Conservation (phyloP, 305 asterid species). For the Solanum hybrid region DNA sequence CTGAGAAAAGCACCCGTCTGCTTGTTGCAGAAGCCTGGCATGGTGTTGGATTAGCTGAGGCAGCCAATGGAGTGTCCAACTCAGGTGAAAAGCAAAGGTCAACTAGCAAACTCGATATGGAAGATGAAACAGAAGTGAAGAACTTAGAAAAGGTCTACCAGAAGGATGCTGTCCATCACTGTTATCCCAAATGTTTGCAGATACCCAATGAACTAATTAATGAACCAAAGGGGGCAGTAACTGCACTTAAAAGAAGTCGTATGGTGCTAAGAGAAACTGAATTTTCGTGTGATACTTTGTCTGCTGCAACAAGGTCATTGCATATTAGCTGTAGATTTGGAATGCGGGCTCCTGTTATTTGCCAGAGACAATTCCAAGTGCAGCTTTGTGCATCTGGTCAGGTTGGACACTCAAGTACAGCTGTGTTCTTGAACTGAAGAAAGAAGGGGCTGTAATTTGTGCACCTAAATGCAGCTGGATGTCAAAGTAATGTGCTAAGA, state of each 20-base stretch:
- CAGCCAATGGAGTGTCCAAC: slow-evolving; percentile 29
- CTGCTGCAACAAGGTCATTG: slow-evolving; percentile 26
- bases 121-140: slow-evolving; percentile 18
- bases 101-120: neutral
- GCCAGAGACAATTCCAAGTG: slow-evolving; percentile 38
- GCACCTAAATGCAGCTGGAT: neutral
- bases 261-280: slow-evolving; percentile 43
- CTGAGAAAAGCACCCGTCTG: slow-evolving; percentile 39
- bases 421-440: slow-evolving; percentile 31
- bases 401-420: slow-evolving; percentile 34
- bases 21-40: slow-evolving; percentile 51
- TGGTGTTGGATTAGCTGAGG: slow-evolving; percentile 31
- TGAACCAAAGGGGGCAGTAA: slow-evolving; percentile 31
- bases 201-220: slow-evolving; percentile 39
- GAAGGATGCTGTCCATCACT: slow-evolving; percentile 22
- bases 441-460: neutral
- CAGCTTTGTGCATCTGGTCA: slow-evolving; percentile 32
- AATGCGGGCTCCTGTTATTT: slow-evolving; percentile 24
- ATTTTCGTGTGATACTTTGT: slow-evolving; percentile 23
- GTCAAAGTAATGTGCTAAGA: neutral
- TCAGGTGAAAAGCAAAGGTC: slow-evolving; percentile 7
- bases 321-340: slow-evolving; percentile 27
- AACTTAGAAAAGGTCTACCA: slow-evolving; percentile 34
- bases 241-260: slow-evolving; percentile 23
- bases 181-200: slow-evolving; percentile 32